Base-by-base conservation (phyloP, 2,329 filamentous ascomycete genomes). In the Nigrospora sphaerica region DNA sequence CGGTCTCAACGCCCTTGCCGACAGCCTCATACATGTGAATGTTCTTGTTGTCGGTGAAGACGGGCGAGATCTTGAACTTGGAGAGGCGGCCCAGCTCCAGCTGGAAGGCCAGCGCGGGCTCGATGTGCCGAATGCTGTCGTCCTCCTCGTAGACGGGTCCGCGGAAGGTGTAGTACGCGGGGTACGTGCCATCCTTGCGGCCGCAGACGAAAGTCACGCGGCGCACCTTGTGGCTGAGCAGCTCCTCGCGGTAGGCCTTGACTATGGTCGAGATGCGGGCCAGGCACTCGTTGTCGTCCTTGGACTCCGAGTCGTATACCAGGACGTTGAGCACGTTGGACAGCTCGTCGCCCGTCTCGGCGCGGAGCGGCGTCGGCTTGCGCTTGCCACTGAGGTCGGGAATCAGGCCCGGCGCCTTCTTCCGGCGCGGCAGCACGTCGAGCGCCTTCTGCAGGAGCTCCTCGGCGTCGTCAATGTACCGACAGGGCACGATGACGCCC, bases 31-130 rank as follows among this genome's bases (percentile, higher is more conserved):
- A 98, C 49, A 98, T 91, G 74, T 98, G 93, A 54, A 98, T 96
- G 71, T 95, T 97, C 63, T 95, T 87, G 77, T 98, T 98, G 71
- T 97, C 91, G 0, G 93, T 97, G 72, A 98, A 98, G 44, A 98
- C 90, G 2, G 93, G 92, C 74, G 91, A 95, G 71, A 97, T 95
- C 73, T 90, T 85, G 81, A 98, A 98, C 74, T 96, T 97, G 62
- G 86, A 87, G 31, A 98, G 81, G 66, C 93, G 87, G 49, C 84
- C 86, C 53, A 98, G 83, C 71, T 98, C 93, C 65, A 97, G 87
- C 76, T 98, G 93, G 88, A 97, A 98, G 62, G 93, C 91, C 67
- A 96, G 78, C 46, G 93, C 92, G 43, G 93, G 93, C 71, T 98
- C 93, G 54, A 82, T 95, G 75, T 98, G 92, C 73, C 93, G 92